phyloP scores from a whole-genome alignment of 306 rosid genomes.

The Geum urbanum region DNA sequence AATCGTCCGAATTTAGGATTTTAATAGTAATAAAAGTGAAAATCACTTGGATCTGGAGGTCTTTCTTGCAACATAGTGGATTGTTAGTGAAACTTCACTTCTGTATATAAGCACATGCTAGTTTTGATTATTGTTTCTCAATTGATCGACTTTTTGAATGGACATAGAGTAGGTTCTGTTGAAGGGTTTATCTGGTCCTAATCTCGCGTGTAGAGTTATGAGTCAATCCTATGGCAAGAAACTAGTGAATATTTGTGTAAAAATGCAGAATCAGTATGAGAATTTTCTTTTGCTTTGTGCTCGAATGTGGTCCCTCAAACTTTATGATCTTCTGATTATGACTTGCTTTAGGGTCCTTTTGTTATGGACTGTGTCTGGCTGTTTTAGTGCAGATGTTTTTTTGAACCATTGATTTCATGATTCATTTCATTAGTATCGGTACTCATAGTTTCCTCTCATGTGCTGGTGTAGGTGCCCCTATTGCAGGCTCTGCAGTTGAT shows the following conservation, averaged over 20 bases:
- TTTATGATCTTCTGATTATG: background rate
- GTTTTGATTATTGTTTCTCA: too few species aligned
- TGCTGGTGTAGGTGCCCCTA: constrained; percentile 69
- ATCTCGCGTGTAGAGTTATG: too few species aligned
- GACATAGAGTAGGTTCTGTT: too few species aligned
- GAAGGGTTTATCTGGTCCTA: too few species aligned
- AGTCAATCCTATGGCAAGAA: background rate
- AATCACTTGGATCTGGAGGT: background rate
- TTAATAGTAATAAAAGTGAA: background rate
- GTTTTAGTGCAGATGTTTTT: background rate
- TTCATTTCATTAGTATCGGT: background rate
- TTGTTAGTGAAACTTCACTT: too few species aligned
- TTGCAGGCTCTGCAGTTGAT: constrained; percentile 90
- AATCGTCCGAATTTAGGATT: constrained; percentile 1
- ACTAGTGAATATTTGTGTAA: background rate
- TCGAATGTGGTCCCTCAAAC: background rate
- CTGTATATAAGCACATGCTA: too few species aligned
- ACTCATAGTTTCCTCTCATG: background rate
- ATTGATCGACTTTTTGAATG: too few species aligned
- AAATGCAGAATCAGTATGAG: background rate
- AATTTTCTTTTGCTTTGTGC: background rate
- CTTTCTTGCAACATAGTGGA: too few species aligned
- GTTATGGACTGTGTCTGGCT: too few species aligned
- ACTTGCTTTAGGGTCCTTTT: constrained; percentile 1
- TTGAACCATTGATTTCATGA: background rate